phyloP scores from a whole-genome alignment of 1,139 yeast genomes.

The Saccharomyces hybrid region DNA sequence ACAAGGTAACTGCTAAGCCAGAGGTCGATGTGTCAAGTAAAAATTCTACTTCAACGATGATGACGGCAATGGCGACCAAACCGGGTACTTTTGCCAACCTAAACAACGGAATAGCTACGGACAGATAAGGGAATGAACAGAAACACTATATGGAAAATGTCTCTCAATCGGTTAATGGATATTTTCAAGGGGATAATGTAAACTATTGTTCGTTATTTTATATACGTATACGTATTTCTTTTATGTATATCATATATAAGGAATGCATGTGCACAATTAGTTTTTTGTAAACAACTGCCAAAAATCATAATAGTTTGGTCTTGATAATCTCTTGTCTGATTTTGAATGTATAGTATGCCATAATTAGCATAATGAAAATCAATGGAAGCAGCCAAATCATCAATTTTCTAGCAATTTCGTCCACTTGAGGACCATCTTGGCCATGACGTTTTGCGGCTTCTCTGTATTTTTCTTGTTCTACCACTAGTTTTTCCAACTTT shows the following conservation, averaged over 20 bases:
- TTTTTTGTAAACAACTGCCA: not conserved
- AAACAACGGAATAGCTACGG: not conserved
- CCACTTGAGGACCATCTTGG: slow-evolving; percentile 24
- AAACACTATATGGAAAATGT: too few species aligned
- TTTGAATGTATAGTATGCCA: slow-evolving; percentile 35
- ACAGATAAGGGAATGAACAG: too few species aligned
- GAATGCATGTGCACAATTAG: not conserved
- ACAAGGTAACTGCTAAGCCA: not conserved
- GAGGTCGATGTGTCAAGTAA: not conserved
- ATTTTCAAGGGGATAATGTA: not conserved
- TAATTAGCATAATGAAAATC: slow-evolving; percentile 27
- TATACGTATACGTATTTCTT: not conserved
- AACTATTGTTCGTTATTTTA: slow-evolving; percentile 1
- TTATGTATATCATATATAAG: not conserved
- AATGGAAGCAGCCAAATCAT: slow-evolving; percentile 33
- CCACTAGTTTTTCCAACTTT: slow-evolving; percentile 27
- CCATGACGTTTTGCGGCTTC: slow-evolving; percentile 22
- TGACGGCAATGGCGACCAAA: not conserved
- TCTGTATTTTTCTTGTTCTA: slow-evolving; percentile 31
- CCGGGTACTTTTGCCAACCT: not conserved
- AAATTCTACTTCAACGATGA: not conserved
- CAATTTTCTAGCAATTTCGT: slow-evolving; percentile 31
- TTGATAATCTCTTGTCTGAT: slow-evolving; percentile 36
- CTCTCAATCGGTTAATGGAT: not conserved
- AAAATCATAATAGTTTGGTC: slow-evolving; percentile 30